Evolutionary conservation across 164 flowering plant species (phyloP), one percentile per base, ranked within the genome.

Genomic region (Umbilicus rupestris): DNA sequence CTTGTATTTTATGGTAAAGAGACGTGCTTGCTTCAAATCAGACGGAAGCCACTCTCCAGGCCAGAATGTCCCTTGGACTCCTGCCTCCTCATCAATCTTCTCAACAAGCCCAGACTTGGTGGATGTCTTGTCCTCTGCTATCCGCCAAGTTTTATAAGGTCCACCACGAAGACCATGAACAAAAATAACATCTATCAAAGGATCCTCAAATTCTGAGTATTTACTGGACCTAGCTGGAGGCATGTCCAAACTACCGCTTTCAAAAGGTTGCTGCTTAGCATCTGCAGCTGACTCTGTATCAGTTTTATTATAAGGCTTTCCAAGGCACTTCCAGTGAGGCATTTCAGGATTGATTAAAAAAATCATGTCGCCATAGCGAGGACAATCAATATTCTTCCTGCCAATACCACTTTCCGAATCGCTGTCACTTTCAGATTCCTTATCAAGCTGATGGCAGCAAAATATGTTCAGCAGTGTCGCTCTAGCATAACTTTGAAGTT

Each of bases 151-250:
- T 75, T 86, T 95, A 63, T 79, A 95, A 68, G 99, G 94, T 30
- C 99, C 99, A 30, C 99, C 99, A 70, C 89, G 92, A 45, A 95
- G 71, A 52, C 99, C 97, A 80, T 95, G 99, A 64, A 95, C 81
- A 80, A 95, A 95, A 65, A 92, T 88, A 73, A 95, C 74, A 81
- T 95, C 99, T 31, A 95, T 20, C 52, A 62, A 58, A 70, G 96
- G 87, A 62, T 29, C 74, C 62, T 70, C 82, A 17, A 67, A 31
- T n/a, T 74, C 15, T 52, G 79, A 72, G 64, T 45, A 33, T 16
- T 41, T 67, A 11, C 68, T 62, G 31, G 82, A 68, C 55, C 39
- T 75, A 70, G 66, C 71, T 33, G 24, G 42, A 66, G 83, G 73
- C 73, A 70, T 59, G 42, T 76, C 68, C 46, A 30, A 7, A 60